phyloP scores from a whole-genome alignment of 2,329 filamentous ascomycete genomes.

The Cladosporium oxysporum region DNA sequence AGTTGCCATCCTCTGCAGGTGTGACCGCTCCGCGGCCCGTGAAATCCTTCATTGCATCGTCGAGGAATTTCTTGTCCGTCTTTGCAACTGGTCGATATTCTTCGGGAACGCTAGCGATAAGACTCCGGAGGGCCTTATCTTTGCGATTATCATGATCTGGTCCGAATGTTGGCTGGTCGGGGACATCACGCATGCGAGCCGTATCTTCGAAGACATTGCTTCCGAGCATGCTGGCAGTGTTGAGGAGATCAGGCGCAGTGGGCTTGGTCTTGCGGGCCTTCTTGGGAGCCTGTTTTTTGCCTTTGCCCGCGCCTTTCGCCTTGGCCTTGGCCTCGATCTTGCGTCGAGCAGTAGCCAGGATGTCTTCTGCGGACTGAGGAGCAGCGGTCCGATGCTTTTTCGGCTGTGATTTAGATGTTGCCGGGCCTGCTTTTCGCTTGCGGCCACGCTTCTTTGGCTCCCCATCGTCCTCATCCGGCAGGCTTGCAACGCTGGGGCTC shows the following conservation, averaged over 20 bases:
- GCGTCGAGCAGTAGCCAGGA: background rate
- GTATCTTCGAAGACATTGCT: conserved; percentile 31
- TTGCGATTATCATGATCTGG: too few relatives aligned
- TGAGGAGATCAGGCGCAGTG: background rate
- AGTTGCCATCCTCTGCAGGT: too few relatives aligned
- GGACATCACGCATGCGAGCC: conserved; percentile 23
- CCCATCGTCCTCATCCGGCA: background rate
- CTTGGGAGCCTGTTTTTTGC: background rate
- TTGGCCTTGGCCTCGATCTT: background rate
- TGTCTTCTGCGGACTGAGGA: background rate
- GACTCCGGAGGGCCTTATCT: conserved; percentile 40
- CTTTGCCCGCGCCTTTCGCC: background rate
- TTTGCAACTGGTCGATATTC: conserved; percentile 38
- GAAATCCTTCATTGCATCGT: conserved; percentile 44
- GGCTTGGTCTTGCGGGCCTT: background rate
- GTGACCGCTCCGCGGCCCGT: too few relatives aligned
- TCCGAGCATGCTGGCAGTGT: conserved; percentile 18
- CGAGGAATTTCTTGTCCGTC: conserved; percentile 41
- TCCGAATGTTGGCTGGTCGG: conserved; percentile 29
- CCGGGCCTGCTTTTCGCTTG: background rate
- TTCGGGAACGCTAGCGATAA: conserved; percentile 43
- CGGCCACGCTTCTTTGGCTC: background rate
- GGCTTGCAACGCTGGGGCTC: background rate
- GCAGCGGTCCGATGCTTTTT: background rate
- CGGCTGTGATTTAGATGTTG: background rate